phyloP scores from a whole-genome alignment of 148 eudicot genomes.

The Rhododendron williamsianum region DNA sequence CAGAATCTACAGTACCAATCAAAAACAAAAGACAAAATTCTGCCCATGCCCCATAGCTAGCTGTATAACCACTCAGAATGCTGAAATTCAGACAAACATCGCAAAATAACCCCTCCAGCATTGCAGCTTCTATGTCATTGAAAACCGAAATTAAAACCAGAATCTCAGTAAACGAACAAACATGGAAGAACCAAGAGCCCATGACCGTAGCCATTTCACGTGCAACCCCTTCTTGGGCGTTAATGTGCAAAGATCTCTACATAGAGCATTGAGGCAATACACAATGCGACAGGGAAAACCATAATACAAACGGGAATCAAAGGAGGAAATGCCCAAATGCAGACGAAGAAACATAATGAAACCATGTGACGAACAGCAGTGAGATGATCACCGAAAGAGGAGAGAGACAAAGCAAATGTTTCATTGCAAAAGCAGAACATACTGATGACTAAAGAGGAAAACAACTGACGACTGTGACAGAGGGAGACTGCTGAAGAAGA shows the following conservation, averaged over 20 bases:
- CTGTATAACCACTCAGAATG: background rate
- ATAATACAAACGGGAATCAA: background rate
- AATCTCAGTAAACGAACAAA: background rate
- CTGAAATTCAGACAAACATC: background rate
- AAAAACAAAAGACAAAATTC: background rate
- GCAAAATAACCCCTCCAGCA: background rate
- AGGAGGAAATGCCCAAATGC: background rate
- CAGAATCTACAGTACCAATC: background rate
- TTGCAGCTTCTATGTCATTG: background rate
- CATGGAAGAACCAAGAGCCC: background rate
- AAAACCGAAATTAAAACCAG: background rate
- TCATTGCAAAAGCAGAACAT: background rate
- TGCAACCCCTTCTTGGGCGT: background rate
- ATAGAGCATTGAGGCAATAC: background rate
- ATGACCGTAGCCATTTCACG: background rate
- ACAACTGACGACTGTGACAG: background rate
- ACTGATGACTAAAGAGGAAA: background rate
- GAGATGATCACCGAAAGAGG: background rate
- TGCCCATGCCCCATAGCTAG: too few relatives aligned
- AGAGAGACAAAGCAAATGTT: background rate
- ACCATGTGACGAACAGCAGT: background rate
- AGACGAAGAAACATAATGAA: background rate
- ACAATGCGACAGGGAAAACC: background rate
- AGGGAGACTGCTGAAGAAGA: background rate
- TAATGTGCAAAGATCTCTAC: background rate